A percentile compares a stretch with the other conserved stretches of the same genome.
Conservation (phyloP, 352 stramenopile species). For the Phytophthora hibernalis region DNA sequence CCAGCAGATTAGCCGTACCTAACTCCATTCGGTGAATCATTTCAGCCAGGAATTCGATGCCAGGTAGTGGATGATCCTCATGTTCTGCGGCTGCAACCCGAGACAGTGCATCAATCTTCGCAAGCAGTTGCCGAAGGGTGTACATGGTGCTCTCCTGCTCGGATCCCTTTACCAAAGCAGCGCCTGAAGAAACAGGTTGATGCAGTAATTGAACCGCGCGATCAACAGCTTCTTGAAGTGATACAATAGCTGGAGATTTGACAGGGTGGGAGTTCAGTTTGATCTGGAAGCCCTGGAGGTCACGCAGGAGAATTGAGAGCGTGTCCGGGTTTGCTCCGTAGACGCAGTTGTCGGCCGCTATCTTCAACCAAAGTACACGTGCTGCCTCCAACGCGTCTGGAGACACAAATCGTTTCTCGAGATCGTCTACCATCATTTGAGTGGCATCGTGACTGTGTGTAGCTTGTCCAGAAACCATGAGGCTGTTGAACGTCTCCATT, state of each 20-base stretch:
- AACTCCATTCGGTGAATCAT: conserved; percentile 69
- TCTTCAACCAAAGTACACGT: conserved; percentile 47
- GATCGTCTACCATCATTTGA: conserved; percentile 19
- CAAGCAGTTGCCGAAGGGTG: conserved; percentile 46
- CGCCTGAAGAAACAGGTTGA: conserved; percentile 18
- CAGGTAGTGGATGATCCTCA: conserved; percentile 20
- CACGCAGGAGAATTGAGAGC: conserved; percentile 39
- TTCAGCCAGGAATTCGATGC: conserved; percentile 40
- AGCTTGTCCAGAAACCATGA: conserved; percentile 21
- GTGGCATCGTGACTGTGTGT: conserved; percentile 20
- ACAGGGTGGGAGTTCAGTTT: conserved; percentile 33
- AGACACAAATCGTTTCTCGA: conserved; percentile 37
- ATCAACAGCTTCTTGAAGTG: conserved; percentile 43
- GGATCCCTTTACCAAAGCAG: conserved; percentile 1
- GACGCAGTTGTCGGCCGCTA: conserved; percentile 60
- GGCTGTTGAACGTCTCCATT: conserved; percentile 24
- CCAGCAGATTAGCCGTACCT: conserved; percentile 62
- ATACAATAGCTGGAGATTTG: conserved; percentile 29
- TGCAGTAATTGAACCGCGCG: conserved; percentile 46
- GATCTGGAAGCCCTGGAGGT: conserved; percentile 43
- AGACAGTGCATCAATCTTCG: conserved; percentile 45
- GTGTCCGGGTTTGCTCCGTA: conserved; percentile 49
- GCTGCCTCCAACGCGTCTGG: conserved; percentile 37
- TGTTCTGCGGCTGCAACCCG: conserved; percentile 28
- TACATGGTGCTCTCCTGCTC: conserved; percentile 47